Base-by-base conservation (phyloP, 2,329 filamentous ascomycete genomes). In the Aschersonia sp. region DNA sequence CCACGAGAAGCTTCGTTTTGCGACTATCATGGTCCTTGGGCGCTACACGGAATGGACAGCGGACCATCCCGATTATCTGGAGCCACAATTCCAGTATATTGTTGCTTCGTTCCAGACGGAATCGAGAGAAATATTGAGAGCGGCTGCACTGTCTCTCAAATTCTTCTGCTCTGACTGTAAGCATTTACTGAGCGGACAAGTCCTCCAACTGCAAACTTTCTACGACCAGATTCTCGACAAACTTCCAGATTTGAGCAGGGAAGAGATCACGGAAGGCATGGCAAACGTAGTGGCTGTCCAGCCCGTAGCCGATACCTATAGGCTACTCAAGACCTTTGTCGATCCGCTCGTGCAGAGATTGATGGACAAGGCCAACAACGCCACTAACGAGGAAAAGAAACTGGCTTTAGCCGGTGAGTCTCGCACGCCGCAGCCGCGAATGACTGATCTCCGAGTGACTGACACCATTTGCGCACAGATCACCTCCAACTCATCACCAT, bases 11-110 rank as follows among this genome's bases (percentile, higher is more conserved):
- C 77, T 98, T n/a, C 87, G 89, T 6, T 98, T 98, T 66, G 90
- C 94, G 52, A 90, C 90, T 5, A 95, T 97, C 58, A 96, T 98
- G 88, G 89, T 94, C 4, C 76, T 98, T 29, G 92, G 88, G 39
- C 79, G 92, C 52, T 98, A 98, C 61, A 98, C 94, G 0, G 90
- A 97, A 64, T 98, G 92, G 92, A 98, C 94, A 0, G 81, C 92
- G 5, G 81, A 87, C 44, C 92, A 98, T 59, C 87, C 90, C 0
- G 87, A 96, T 50, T 94, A 90, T 43, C 73, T 98, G 7, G 85
- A 95, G 63, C 76, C 86, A 7, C 92, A 98, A 64, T 85, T 98
- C 60, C 88, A 87, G 58, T 98, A 94, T 66, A 94, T 98, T 58
- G 89, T 95, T 54, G 85, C 83, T 5, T 92, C 89, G 0, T 98